These are phyloP conservation scores for Liriodendron chinense DNA, from an alignment of 164 flowering plant genomes.

Conservation along the genomic window DNA sequence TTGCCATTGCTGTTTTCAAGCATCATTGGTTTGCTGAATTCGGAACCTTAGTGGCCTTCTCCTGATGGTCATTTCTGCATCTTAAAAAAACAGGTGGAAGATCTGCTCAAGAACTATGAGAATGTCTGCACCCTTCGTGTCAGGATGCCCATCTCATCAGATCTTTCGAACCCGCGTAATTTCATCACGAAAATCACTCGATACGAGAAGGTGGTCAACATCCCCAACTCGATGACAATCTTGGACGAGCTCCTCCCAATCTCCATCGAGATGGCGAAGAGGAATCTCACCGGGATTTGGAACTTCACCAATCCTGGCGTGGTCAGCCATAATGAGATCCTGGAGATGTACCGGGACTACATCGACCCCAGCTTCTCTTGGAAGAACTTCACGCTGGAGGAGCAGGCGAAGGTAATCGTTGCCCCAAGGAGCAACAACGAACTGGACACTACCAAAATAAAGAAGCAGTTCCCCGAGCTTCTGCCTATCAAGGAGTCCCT, in stretches of 20 bases:
- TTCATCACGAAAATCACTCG: constrained; percentile 39
- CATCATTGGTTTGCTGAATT: neutral
- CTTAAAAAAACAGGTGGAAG: constrained; percentile 39
- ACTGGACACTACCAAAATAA: constrained; percentile 34
- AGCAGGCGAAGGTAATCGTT: constrained; percentile 43
- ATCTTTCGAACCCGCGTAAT: constrained; percentile 37
- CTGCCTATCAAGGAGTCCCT: constrained; percentile 38
- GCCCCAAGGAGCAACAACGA: constrained; percentile 47
- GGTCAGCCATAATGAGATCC: constrained; percentile 45
- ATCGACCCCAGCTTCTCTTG: constrained; percentile 37
- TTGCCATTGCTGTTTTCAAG: neutral
- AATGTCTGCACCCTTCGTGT: constrained; percentile 42
- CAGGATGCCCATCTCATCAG: constrained; percentile 46
- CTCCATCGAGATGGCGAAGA: constrained; percentile 42
- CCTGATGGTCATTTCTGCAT: neutral
- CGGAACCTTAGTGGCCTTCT: neutral
- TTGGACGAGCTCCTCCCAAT: constrained; percentile 43
- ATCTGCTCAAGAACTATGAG: constrained; percentile 41
- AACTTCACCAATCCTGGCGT: constrained; percentile 46
- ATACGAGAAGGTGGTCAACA: constrained; percentile 41
- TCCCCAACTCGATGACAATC: constrained; percentile 43
- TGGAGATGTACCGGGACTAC: constrained; percentile 38
- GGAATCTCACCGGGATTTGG: constrained; percentile 41
- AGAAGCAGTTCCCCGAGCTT: constrained; percentile 37
- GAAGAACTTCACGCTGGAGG: constrained; percentile 43